Percentiles rank a stretch among this genome's conserved stretches.
phyloP scores from a whole-genome alignment of 1,139 yeast genomes.

The Taphrina betulina region DNA sequence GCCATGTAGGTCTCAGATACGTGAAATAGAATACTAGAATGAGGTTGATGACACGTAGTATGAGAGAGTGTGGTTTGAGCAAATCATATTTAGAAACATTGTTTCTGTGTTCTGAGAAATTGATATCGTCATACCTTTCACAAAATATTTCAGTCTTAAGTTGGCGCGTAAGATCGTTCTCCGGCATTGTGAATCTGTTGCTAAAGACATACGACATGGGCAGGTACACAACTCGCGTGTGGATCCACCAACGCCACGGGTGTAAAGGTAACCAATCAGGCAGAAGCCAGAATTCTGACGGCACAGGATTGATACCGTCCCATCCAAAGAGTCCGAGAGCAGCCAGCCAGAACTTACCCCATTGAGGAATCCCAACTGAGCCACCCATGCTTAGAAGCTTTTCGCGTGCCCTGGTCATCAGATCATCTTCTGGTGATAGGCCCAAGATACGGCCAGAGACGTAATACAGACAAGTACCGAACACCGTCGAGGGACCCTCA shows the following conservation, averaged over 20 bases:
- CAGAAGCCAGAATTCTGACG: constrained; percentile 88
- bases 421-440: constrained; percentile 68
- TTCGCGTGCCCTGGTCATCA: constrained; percentile 71
- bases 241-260: constrained; percentile 99
- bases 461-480: constrained; percentile 89
- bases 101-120: constrained; percentile 71
- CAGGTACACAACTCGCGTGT: constrained; percentile 85
- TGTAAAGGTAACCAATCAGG: constrained; percentile 82
- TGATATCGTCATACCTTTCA: constrained; percentile 62
- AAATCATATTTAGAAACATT: constrained; percentile 88
- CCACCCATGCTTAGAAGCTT: constrained; percentile 67
- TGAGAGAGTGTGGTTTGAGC: constrained; percentile 82
- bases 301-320: constrained; percentile 98
- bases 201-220: constrained; percentile 82
- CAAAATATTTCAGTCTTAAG: constrained; percentile 76
- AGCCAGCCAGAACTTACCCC: constrained; percentile 96
- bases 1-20: constrained; percentile 70
- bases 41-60: constrained; percentile 65
- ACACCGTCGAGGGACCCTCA: constrained; percentile 87
- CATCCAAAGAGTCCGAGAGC: constrained; percentile 78
- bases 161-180: constrained; percentile 63
- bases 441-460: constrained; percentile 77
- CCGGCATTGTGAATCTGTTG: constrained; percentile 51
- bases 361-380: constrained; percentile 85
- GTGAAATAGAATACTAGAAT: constrained; percentile 64